Evolutionary conservation across 129 eudicot genomes (phyloP).

Genomic region (Deinandra increscens): DNA sequence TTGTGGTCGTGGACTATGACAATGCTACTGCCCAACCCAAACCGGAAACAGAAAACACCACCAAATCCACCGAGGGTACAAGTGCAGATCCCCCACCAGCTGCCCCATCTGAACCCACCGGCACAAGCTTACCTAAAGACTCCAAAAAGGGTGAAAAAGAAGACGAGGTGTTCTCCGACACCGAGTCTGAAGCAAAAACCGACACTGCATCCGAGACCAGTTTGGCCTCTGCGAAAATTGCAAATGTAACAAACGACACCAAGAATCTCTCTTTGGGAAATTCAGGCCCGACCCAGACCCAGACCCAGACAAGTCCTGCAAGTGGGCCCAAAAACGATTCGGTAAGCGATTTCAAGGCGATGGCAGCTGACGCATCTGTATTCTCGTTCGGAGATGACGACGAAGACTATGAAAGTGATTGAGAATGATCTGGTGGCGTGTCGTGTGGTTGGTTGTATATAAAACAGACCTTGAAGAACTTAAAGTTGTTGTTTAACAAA

Average conservation of each 20-base stretch:
- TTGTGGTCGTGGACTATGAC: constrained; percentile 81
- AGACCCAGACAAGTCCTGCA: constrained; percentile 13
- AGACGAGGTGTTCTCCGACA: constrained; percentile 77
- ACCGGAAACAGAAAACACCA: constrained; percentile 39
- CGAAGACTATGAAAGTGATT: constrained; percentile 87
- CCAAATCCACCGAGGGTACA: constrained; percentile 43
- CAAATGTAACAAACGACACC: constrained; percentile 46
- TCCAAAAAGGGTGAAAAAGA: constrained; percentile 52
- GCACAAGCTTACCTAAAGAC: constrained; percentile 36
- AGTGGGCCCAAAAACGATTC: constrained; percentile 35
- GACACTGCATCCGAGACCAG: constrained; percentile 34
- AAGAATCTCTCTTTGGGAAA: constrained; percentile 59
- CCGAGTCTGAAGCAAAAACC: constrained; percentile 48
- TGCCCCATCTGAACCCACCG: constrained; percentile 30
- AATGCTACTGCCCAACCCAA: constrained; percentile 36
- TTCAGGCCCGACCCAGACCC: constrained; percentile 24
- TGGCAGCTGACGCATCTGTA: constrained; percentile 96
- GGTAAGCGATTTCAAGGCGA: constrained; percentile 76
- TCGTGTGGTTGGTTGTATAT: constrained; percentile 33
- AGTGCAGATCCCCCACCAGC: constrained; percentile 30
- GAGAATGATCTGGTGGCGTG: constrained; percentile 4
- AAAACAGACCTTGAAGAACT: constrained; percentile 21
- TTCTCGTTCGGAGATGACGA: constrained; percentile 96
- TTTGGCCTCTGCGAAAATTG: constrained; percentile 38
- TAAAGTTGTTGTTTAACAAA: not conserved